These are phyloP conservation scores for Saccharomyces hybrid DNA, from an alignment of 1,139 yeast genomes.

Conservation along the genomic window DNA sequence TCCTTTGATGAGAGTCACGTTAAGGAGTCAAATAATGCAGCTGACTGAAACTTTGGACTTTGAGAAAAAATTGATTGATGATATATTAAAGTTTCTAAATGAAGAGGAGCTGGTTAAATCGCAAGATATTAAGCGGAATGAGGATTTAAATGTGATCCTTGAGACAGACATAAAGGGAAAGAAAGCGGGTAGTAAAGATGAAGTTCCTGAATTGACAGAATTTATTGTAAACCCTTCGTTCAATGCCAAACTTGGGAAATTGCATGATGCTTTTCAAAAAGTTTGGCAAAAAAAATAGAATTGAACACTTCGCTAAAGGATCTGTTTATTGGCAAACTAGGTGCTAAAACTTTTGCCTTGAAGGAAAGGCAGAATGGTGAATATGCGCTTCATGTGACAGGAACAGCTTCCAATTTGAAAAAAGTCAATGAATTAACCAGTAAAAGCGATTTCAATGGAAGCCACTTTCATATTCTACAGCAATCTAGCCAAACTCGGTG, in stretches of 20 bases:
- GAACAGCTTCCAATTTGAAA: slow-evolving; percentile 15
- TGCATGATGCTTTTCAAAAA: slow-evolving; percentile 21
- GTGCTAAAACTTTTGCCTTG: slow-evolving; percentile 19
- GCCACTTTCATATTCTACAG: slow-evolving; percentile 16
- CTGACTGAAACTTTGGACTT: slow-evolving; percentile 13
- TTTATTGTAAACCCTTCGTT: slow-evolving; percentile 21
- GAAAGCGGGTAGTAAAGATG: slow-evolving; percentile 8
- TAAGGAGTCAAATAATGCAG: slow-evolving; percentile 7
- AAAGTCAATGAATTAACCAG: slow-evolving; percentile 12
- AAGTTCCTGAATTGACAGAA: slow-evolving; percentile 5
- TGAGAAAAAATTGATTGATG: slow-evolving; percentile 16
- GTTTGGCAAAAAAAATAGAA: slow-evolving; percentile 17
- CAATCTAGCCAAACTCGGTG: slow-evolving; percentile 31
- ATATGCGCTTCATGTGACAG: slow-evolving; percentile 24
- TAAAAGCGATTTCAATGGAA: slow-evolving; percentile 5
- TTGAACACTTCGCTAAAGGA: slow-evolving; percentile 19
- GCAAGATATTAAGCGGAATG: slow-evolving; percentile 2
- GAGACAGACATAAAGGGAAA: background rate
- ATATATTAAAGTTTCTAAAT: slow-evolving; percentile 19
- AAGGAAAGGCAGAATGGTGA: slow-evolving; percentile 25
- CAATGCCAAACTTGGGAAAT: slow-evolving; percentile 12
- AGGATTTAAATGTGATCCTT: background rate
- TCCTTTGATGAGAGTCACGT: slow-evolving; percentile 3
- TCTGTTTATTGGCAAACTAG: slow-evolving; percentile 15
- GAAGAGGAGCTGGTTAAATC: slow-evolving; percentile 17